Conservation (phyloP, 495 filamentous ascomycete species). For the Neurospora sp. region DNA sequence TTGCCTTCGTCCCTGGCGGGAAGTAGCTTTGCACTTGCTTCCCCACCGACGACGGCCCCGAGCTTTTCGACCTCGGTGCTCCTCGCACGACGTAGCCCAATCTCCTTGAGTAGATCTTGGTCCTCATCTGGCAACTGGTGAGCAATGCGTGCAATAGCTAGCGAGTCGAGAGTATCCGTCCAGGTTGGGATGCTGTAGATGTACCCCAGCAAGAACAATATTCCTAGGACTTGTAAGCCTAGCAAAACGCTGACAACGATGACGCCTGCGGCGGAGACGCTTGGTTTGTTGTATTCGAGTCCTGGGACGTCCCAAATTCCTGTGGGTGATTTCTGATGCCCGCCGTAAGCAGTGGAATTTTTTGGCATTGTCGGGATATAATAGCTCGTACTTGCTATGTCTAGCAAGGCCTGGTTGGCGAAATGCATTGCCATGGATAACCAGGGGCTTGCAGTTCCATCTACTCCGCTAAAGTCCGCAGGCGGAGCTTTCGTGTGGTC, state of each 20-base stretch:
- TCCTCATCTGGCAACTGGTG: not conserved
- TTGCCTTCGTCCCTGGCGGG: not conserved
- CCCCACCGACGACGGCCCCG: not conserved
- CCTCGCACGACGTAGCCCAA: not conserved
- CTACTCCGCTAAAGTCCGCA: not conserved
- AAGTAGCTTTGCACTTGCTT: not conserved
- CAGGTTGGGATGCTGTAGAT: constrained; percentile 4
- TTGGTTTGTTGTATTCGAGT: not conserved
- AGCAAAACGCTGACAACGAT: not conserved
- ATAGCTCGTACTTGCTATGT: not conserved
- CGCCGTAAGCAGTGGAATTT: not conserved
- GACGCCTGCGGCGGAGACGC: not conserved
- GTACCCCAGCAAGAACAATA: not conserved
- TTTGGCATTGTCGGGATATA: not conserved
- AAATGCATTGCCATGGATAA: not conserved
- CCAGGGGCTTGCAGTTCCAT: not conserved
- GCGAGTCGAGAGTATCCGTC: constrained; percentile 1
- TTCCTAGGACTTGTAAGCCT: not conserved
- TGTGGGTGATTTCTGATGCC: not conserved
- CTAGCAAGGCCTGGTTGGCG: not conserved
- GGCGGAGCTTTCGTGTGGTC: not conserved
- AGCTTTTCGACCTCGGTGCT: not conserved
- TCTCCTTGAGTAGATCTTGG: not conserved
- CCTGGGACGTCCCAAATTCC: not conserved
- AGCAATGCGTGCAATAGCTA: constrained; percentile 1